Evolutionary conservation across 179 eudicot genomes (phyloP).

Genomic region (Gypsophila paniculata): DNA sequence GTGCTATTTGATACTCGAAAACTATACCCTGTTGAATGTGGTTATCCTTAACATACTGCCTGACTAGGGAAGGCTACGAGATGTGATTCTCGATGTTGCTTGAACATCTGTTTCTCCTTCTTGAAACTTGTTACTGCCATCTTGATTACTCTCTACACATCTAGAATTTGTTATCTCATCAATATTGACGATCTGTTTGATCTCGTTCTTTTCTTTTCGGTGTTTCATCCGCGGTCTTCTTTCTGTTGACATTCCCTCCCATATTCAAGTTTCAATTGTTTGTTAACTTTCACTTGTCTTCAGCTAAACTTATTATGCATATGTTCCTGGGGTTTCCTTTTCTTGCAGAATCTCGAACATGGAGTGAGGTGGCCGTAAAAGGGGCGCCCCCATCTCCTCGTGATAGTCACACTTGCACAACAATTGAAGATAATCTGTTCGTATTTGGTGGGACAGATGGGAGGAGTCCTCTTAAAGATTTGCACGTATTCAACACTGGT

Average conservation of each 20-base stretch:
- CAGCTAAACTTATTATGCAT: neutral
- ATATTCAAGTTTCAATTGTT: neutral
- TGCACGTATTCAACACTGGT: constrained; percentile 74
- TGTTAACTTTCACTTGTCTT: constrained; percentile 4
- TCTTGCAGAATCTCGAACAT: constrained; percentile 50
- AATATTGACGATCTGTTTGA: too few relatives aligned
- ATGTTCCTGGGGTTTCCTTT: neutral
- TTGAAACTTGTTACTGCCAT: neutral
- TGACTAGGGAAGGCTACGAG: neutral
- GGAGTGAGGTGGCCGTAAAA: constrained; percentile 67
- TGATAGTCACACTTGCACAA: constrained; percentile 91
- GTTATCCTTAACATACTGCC: neutral
- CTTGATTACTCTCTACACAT: neutral
- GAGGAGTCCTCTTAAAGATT: constrained; percentile 55
- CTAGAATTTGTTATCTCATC: neutral
- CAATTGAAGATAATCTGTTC: constrained; percentile 69
- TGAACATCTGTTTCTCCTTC: neutral
- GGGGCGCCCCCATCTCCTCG: constrained; percentile 76
- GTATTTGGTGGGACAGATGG: constrained; percentile 93
- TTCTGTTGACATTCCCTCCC: neutral
- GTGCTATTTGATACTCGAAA: too few relatives aligned
- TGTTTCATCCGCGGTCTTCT: neutral
- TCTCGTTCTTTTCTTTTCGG: neutral
- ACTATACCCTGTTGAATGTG: neutral
- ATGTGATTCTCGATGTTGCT: neutral